Conservation (phyloP, 169 alveolate species). For the Prorocentrum cordatum region DNA sequence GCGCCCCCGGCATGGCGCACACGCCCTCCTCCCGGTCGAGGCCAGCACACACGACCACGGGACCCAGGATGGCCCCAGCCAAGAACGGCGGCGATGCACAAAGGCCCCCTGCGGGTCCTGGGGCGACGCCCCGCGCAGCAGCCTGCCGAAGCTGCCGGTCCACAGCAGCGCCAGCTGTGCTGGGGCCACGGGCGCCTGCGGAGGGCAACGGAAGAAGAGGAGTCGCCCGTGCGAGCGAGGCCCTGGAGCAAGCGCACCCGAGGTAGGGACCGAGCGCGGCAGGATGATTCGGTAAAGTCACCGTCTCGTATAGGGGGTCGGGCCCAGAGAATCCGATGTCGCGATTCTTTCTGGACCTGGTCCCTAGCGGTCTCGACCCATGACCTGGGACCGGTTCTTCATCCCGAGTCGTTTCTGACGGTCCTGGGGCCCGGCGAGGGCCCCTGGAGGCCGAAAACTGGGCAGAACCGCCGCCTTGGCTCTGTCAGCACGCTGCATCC, state of each 20-base stretch:
- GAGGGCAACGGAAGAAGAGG: not conserved
- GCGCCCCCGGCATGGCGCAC: too few species aligned
- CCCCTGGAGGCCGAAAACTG: not conserved
- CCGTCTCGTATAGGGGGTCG: too few species aligned
- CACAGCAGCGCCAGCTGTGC: slow-evolving; percentile 23
- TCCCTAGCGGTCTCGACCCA: not conserved
- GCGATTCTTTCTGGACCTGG: too few species aligned
- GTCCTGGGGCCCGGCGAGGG: not conserved
- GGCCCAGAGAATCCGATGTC: too few species aligned
- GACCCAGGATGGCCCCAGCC: too few species aligned
- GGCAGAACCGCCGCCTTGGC: not conserved
- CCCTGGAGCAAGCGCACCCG: not conserved
- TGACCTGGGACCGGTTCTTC: not conserved
- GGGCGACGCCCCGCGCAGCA: too few species aligned
- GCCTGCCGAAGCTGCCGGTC: slow-evolving; percentile 37
- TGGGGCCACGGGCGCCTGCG: not conserved
- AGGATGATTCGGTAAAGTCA: not conserved
- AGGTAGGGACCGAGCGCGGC: not conserved
- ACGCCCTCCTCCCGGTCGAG: too few species aligned
- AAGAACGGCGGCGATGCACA: too few species aligned
- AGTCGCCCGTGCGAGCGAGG: not conserved
- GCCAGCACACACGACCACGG: too few species aligned
- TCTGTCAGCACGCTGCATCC: not conserved
- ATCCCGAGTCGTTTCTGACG: not conserved
- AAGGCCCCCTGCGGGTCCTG: too few species aligned